Evolutionary conservation across 163 green algal genomes (phyloP), one percentile per base, ranked within the genome.

Genomic region (Chloroidium sp.): DNA sequence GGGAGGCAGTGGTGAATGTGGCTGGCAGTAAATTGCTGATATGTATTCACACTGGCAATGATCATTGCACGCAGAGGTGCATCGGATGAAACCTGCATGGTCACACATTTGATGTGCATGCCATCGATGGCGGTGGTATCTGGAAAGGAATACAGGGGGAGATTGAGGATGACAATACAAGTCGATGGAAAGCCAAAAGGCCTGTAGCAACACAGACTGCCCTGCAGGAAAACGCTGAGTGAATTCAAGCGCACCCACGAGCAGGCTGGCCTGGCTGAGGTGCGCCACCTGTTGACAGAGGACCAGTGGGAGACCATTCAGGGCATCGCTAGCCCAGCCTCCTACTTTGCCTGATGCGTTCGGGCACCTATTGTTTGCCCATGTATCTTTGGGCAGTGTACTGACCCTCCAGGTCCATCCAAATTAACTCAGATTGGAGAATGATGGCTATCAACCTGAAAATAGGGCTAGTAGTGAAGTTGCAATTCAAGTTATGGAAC

Each of bases 211-310:
- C 72, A 76, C 3, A 76, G 36, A 58, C 72, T 14, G 69, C 2
- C 1, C 14, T 81, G 83, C 80, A 92, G 85, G 79, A 84, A 90
- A 79, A 86, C 89, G 3, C 85, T 98, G 61, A 87, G 82, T 0
- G 94, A 98, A 82, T 97, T 97, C 88, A 88, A 91, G 74, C 88
- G 93, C 76, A 97, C 94, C 10, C 94, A 97, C 75, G 92, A 97
- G 84, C 86, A 92, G 80, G 86, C 78, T 0, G 85, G 80, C 1
- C 81, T 91, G 62, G 69, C 68, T 57, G 81, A 86, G 74, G 85
- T 79, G 3, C 77, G 80, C 79, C 78, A 76, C 12, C 64, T 78
- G 76, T 88, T 97, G 83, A 84, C 77, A 1, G 2, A 81, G 8
- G 93, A 96, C 58, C 88, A 95, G 61, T 97, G 91, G 90, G 93